Evolutionary conservation across 2,329 filamentous ascomycete species (phyloP), one percentile per base, ranked within the genome.

Genomic region (Colletotrichum sublineola): DNA sequence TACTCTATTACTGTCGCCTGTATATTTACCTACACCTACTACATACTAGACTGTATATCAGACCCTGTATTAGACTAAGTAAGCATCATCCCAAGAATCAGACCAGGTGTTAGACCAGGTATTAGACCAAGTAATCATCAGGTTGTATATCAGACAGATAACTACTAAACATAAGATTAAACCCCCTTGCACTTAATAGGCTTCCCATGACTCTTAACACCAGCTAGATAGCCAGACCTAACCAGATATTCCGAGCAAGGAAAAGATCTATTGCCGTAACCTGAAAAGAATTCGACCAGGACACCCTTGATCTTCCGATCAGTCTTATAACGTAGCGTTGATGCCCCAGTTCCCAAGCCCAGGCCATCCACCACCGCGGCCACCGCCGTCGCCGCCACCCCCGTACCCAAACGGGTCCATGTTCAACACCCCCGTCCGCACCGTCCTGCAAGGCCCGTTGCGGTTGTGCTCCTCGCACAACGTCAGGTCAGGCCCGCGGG

Each of bases 381-480:
- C 56, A 6, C 57, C n/a, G 8, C 20, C 5, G 4, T 14, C 38
- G 15, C 38, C 56, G 1, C 64, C 50, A 31, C 58, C 29, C 2
- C 65, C 60, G 31, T 58, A 69, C 24, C 71, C 62, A 38, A 56
- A 67, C 44, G 52, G 48, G 44, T 69, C 40, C 18, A 29, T 44
- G 5, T 50, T 56, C 55, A 71, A 36, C 24, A 56, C 33, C 14
- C 70, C 70, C 9, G 44, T 44, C 53, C 69, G 33, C 3, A 61
- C 48, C 48, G 29, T 38, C n/a, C 67, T 36, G 15, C 48, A 44
- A 3, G 33, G 53, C 2, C 61, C 67, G 40, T 38, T 14, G 3
- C 62, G 36, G 29, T 66, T 71, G 29, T 74, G 73, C 11, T 72
- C 67, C 48, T 38, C 31, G 38, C 73, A 74, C 24, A 31, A 36